Evolutionary conservation across 2,329 filamentous ascomycete genomes (phyloP).

Genomic region (Aspergillus sojae): DNA sequence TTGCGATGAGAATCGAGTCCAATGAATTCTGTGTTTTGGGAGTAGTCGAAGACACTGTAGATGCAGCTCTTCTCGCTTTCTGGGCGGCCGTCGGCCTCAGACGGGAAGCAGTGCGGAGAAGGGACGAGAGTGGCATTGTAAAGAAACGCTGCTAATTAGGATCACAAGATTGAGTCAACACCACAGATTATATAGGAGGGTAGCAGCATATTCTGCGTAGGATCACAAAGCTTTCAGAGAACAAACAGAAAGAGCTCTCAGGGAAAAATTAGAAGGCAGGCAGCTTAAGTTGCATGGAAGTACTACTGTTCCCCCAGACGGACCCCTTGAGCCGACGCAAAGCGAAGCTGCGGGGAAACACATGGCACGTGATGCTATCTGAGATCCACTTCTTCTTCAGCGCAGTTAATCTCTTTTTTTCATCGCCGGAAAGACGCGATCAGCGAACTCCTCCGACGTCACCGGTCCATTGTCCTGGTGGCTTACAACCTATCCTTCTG

Average conservation of each 20-base stretch:
- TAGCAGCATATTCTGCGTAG: conserved; percentile 15
- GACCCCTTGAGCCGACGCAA: conserved; percentile 38
- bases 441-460: conserved; percentile 7
- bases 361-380: conserved; percentile 24
- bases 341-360: conserved; percentile 41
- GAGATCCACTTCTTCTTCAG: conserved; percentile 5
- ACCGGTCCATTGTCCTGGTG: not conserved
- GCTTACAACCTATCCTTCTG: not conserved
- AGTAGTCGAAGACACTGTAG: conserved; percentile 29
- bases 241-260: conserved; percentile 2
- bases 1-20: conserved; percentile 89
- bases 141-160: conserved; percentile 2
- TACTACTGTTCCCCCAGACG: conserved; percentile 2
- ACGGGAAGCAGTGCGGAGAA: conserved; percentile 45
- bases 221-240: not conserved
- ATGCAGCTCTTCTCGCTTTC: conserved; percentile 33
- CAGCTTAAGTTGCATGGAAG: conserved; percentile 13
- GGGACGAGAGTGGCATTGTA: conserved; percentile 40
- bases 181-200: conserved; percentile 3
- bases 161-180: conserved; percentile 12
- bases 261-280: conserved; percentile 1
- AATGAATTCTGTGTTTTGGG: conserved; percentile 42
- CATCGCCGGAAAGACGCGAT: conserved; percentile 5
- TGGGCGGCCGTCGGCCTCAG: conserved; percentile 33
- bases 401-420: conserved; percentile 3